phyloP scores from a whole-genome alignment of 2,329 filamentous ascomycete species.

The Phyllosticta paracitricarpa region DNA sequence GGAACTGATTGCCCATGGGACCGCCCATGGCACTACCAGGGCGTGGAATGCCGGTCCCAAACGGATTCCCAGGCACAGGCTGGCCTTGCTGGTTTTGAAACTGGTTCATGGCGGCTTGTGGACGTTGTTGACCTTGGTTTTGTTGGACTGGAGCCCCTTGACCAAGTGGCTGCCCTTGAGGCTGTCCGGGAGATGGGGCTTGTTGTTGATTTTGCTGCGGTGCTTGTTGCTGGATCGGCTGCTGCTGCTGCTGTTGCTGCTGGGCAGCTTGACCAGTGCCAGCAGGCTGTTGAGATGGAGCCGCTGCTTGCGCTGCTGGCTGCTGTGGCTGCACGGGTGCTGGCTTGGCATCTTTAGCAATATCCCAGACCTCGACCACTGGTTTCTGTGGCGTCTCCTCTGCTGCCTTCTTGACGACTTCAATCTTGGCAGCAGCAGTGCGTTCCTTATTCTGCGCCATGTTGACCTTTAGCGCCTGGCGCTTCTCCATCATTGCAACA shows the following conservation, averaged over 20 bases:
- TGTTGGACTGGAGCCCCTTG: not conserved
- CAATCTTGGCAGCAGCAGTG: slow-evolving; percentile 58
- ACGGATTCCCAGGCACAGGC: slow-evolving; percentile 2
- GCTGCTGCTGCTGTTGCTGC: not conserved
- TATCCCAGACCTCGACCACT: slow-evolving; percentile 77
- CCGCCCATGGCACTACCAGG: slow-evolving; percentile 12
- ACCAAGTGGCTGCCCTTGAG: not conserved
- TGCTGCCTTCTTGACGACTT: slow-evolving; percentile 70
- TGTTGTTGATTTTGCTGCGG: not conserved
- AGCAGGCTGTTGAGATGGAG: not conserved
- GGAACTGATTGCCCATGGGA: slow-evolving; percentile 4
- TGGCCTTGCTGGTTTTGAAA: slow-evolving; percentile 10
- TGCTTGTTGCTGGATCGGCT: not conserved
- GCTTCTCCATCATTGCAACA: slow-evolving; percentile 64
- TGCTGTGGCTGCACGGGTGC: slow-evolving; percentile 2
- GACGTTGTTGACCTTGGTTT: slow-evolving; percentile 1
- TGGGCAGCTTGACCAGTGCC: not conserved
- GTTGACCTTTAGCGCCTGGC: slow-evolving; percentile 63
- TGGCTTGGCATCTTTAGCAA: slow-evolving; percentile 58
- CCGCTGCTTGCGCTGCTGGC: slow-evolving; percentile 10
- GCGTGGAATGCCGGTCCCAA: slow-evolving; percentile 13
- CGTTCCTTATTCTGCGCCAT: slow-evolving; percentile 64
- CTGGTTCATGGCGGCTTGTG: slow-evolving; percentile 2
- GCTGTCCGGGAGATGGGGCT: not conserved
- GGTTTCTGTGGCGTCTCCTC: slow-evolving; percentile 75